phyloP scores from a whole-genome alignment of 768 basidiomycete genomes.

The Suillus americanus region DNA sequence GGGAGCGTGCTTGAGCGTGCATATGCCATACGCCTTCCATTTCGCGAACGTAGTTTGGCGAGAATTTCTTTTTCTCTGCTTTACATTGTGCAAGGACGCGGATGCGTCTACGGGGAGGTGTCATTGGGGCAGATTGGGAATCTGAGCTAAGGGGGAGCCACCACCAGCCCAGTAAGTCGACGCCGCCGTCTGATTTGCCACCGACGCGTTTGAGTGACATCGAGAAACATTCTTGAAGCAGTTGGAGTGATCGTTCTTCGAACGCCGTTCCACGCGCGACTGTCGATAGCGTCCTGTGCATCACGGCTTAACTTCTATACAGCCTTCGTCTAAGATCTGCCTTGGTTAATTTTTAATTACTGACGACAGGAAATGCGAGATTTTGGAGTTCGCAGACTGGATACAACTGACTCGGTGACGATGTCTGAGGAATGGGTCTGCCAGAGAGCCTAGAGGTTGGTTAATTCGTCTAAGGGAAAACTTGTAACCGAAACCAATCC shows the following conservation, averaged over 20 bases:
- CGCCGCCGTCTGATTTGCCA: constrained; percentile 85
- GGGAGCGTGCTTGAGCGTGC: constrained; percentile 6
- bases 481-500: background rate
- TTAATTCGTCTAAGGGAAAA: no score
- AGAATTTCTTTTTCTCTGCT: constrained; percentile 78
- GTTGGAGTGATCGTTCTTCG: constrained; percentile 62
- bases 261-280: constrained; percentile 73
- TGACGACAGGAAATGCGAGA: no score
- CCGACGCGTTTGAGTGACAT: constrained; percentile 83
- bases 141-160: constrained; percentile 56
- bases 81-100: constrained; percentile 90
- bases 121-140: constrained; percentile 7
- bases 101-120: constrained; percentile 46
- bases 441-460: background rate
- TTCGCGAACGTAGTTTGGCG: constrained; percentile 82
- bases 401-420: background rate
- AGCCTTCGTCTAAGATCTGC: background rate
- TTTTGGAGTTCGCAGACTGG: background rate
- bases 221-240: constrained; percentile 65
- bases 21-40: constrained; percentile 83
- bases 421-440: background rate
- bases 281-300: constrained; percentile 35
- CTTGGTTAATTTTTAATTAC: no score
- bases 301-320: background rate
- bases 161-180: constrained; percentile 94